Percentiles rank a stretch among this genome's conserved stretches.
Conservation (phyloP, 495 filamentous ascomycete species). For the Penicillium coffeae region DNA sequence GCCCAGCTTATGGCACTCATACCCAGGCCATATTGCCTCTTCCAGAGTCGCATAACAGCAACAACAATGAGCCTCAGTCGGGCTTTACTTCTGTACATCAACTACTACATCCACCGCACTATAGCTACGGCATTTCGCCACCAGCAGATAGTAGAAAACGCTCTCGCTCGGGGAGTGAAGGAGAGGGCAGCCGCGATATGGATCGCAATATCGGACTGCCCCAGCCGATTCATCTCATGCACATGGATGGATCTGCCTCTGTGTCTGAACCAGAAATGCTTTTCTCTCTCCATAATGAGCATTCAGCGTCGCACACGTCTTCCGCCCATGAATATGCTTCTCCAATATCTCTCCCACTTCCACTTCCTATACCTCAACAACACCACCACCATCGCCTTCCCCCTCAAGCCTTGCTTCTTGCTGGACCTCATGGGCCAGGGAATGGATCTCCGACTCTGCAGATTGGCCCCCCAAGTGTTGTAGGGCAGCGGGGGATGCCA, state of each 20-base stretch:
- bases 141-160: conserved; percentile 31
- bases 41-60: conserved; percentile 20
- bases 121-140: conserved; percentile 29
- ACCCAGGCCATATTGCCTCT: conserved; percentile 29
- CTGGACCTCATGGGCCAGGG: conserved; percentile 20
- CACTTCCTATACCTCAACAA: conserved; percentile 41
- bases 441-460: conserved; percentile 24
- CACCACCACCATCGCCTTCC: conserved; percentile 76
- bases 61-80: conserved; percentile 24
- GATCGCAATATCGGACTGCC: conserved; percentile 13
- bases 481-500: conserved; percentile 82
- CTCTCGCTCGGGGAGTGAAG: conserved; percentile 24
- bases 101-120: conserved; percentile 31
- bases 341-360: conserved; percentile 23
- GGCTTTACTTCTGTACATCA: conserved; percentile 29
- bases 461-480: conserved; percentile 57
- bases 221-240: conserved; percentile 27
- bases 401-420: conserved; percentile 50
- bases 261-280: conserved; percentile 27
- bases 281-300: conserved; percentile 29
- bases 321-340: conserved; percentile 28
- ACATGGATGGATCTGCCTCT: conserved; percentile 23
- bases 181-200: conserved; percentile 18
- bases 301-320: conserved; percentile 23
- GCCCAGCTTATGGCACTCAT: conserved; percentile 30